These are phyloP conservation scores for Marchantia paleacea DNA, from an alignment of 225 moss, liverwort and hornwort species.

Conservation along the genomic window DNA sequence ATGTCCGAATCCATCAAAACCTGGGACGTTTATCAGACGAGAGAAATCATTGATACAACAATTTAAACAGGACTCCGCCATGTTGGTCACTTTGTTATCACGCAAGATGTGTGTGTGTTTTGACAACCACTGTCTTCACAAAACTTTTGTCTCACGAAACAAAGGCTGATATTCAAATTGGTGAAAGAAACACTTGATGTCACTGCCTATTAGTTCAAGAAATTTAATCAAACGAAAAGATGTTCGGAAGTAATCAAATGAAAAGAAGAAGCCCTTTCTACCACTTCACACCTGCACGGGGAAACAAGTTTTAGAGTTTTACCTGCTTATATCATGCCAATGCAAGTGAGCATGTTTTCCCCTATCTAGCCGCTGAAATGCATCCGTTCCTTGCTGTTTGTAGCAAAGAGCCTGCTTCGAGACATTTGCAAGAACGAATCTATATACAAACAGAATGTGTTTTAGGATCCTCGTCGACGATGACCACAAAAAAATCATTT, in stretches of 20 bases:
- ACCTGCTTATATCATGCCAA: conserved; percentile 86
- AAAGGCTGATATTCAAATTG: too few relatives aligned
- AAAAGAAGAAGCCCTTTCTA: not conserved
- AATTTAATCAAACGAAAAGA: not conserved
- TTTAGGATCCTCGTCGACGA: not conserved
- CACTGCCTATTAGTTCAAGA: too few relatives aligned
- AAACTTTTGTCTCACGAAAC: too few relatives aligned
- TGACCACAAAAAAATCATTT: not conserved
- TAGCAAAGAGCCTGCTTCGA: conserved; percentile 78
- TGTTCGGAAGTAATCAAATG: not conserved
- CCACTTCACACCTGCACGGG: not conserved
- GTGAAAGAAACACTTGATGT: too few relatives aligned
- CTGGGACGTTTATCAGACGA: too few relatives aligned
- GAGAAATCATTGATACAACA: too few relatives aligned
- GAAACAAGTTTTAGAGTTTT: not conserved
- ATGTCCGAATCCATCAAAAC: not conserved
- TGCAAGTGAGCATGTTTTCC: conserved; percentile 78
- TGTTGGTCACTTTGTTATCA: too few relatives aligned
- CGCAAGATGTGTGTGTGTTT: too few relatives aligned
- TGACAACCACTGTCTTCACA: too few relatives aligned
- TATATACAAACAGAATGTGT: conserved; percentile 16
- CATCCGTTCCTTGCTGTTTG: conserved; percentile 84
- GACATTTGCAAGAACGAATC: conserved; percentile 71
- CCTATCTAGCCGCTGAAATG: conserved; percentile 63
- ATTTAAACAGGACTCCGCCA: too few relatives aligned